Conservation (phyloP, 2,329 filamentous ascomycete genomes). For the Sclerotinia sclerotiorum region DNA sequence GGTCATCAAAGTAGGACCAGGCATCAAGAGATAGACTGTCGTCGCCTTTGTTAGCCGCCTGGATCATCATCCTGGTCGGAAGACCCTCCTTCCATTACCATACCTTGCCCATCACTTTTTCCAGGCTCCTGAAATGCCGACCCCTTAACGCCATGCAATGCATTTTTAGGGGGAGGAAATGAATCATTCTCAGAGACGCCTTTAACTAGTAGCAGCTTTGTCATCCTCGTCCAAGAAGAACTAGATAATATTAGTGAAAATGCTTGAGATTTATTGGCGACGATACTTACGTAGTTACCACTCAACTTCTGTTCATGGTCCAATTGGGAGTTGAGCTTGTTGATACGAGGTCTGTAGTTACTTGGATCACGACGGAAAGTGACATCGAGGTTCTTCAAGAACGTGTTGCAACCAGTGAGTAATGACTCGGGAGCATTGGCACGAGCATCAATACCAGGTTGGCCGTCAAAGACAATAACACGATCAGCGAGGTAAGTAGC, state of each 20-base stretch:
- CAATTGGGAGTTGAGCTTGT: constrained; percentile 92
- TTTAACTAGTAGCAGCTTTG: constrained; percentile 54
- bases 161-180: constrained; percentile 33
- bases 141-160: constrained; percentile 40
- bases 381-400: constrained; percentile 94
- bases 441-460: constrained; percentile 83
- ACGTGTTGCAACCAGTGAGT: constrained; percentile 89
- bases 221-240: constrained; percentile 89
- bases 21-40: constrained; percentile 64
- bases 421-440: constrained; percentile 91
- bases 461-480: constrained; percentile 96
- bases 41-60: constrained; percentile 59
- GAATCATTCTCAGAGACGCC: constrained; percentile 56
- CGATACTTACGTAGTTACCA: constrained; percentile 79
- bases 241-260: constrained; percentile 44
- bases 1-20: constrained; percentile 43
- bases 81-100: constrained; percentile 53
- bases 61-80: constrained; percentile 66
- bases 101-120: constrained; percentile 39
- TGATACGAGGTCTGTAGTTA: constrained; percentile 96
- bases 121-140: constrained; percentile 35
- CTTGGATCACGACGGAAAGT: constrained; percentile 97
- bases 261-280: neutral
- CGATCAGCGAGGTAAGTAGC: constrained; percentile 75
- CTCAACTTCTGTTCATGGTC: constrained; percentile 95